Conservation (phyloP, 352 stramenopile species). For the Phytophthora vignae region DNA sequence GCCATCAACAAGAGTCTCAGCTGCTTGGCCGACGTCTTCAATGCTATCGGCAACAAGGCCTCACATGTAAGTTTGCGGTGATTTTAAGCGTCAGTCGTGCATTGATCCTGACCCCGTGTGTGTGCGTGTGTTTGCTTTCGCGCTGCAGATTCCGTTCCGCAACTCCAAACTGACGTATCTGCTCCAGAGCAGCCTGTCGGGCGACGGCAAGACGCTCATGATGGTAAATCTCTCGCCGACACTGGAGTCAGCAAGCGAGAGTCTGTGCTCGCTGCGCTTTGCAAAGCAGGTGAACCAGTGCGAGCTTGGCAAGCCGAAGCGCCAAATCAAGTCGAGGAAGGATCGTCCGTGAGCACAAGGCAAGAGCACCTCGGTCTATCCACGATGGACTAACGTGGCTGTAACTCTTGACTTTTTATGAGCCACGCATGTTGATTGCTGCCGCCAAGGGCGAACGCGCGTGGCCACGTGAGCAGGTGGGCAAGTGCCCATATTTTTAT, state of each 20-base stretch:
- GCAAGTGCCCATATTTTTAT: constrained; percentile 44
- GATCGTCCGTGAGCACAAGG: constrained; percentile 36
- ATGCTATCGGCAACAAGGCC: constrained; percentile 95
- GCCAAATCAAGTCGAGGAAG: constrained; percentile 86
- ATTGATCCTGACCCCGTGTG: not conserved
- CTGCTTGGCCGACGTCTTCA: constrained; percentile 98
- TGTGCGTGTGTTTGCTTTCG: not conserved
- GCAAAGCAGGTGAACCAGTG: constrained; percentile 97
- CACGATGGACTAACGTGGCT: not conserved
- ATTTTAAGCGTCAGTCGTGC: not conserved
- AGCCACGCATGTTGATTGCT: constrained; percentile 7
- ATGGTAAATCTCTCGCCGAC: constrained; percentile 98
- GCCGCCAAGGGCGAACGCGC: not conserved
- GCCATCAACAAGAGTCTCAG: constrained; percentile 99
- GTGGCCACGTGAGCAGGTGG: not conserved
- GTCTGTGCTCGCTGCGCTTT: constrained; percentile 98
- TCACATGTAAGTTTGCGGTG: constrained; percentile 83
- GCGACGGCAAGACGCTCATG: constrained; percentile 99
- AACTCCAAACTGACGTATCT: constrained; percentile 99
- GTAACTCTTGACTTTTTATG: constrained; percentile 15
- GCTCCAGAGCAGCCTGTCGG: constrained; percentile 97
- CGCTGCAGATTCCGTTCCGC: constrained; percentile 93
- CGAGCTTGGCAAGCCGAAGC: constrained; percentile 96
- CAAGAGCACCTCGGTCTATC: not conserved
- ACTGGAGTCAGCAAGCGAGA: constrained; percentile 94